Evolutionary conservation across 495 filamentous ascomycete species (phyloP).

Genomic region (Friedmanniomyces simplex): DNA sequence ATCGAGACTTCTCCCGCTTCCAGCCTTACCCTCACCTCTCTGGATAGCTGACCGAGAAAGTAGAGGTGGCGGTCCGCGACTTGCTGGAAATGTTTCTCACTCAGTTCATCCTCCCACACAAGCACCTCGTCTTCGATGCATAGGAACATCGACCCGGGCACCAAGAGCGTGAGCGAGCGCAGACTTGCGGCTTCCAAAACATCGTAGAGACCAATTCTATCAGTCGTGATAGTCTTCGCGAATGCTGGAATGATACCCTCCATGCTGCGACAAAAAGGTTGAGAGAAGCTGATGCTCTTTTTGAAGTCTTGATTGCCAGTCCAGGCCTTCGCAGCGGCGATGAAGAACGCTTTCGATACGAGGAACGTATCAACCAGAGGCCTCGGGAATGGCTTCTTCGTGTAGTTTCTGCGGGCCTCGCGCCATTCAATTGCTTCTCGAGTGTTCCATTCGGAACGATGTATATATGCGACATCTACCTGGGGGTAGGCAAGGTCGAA

Average conservation of each 20-base stretch:
- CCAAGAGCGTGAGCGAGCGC: neutral
- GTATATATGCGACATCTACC: neutral
- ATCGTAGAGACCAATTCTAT: neutral
- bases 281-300: neutral
- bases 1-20: neutral
- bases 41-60: neutral
- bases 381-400: neutral
- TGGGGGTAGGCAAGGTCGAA: conserved; percentile 4
- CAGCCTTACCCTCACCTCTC: neutral
- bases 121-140: neutral
- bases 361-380: neutral
- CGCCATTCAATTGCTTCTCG: neutral
- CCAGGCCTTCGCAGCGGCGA: neutral
- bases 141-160: neutral
- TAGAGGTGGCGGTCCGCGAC: neutral
- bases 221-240: neutral
- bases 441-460: neutral
- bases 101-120: neutral
- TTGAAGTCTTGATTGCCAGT: neutral
- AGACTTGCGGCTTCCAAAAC: neutral
- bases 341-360: conserved; percentile 1
- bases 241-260: neutral
- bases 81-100: neutral
- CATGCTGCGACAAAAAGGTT: too few relatives aligned
- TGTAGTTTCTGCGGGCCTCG: neutral